Percentiles rank a stretch among this genome's conserved stretches.
Conservation (phyloP, 768 basidiomycete species). For the Mycena galopus region DNA sequence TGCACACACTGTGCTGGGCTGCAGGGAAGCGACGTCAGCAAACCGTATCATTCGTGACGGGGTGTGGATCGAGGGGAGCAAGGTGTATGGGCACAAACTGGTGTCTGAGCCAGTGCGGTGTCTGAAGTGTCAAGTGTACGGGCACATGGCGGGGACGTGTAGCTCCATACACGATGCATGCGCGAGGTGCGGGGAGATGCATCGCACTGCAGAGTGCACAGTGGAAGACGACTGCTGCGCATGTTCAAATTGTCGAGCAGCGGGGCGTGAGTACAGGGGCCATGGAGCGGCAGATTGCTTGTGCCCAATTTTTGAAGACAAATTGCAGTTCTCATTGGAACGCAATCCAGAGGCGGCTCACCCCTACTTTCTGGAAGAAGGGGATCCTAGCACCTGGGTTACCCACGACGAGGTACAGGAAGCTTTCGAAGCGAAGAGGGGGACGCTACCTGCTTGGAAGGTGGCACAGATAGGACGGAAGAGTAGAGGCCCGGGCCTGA, state of each 20-base stretch:
- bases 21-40: slow-evolving; percentile 26
- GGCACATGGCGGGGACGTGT: slow-evolving; percentile 38
- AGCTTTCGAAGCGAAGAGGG: background rate
- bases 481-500: background rate
- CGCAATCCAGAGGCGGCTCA: background rate
- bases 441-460: too few relatives aligned
- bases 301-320: slow-evolving; percentile 37
- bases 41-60: slow-evolving; percentile 31
- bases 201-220: slow-evolving; percentile 38
- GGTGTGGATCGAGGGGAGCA: slow-evolving; percentile 31
- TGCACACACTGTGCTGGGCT: slow-evolving; percentile 40
- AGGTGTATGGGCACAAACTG: slow-evolving; percentile 23
- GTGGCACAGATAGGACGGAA: background rate
- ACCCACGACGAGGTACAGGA: background rate
- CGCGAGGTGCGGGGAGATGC: slow-evolving; percentile 33
- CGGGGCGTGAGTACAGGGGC: slow-evolving; percentile 10
- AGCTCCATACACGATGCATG: slow-evolving; percentile 2
- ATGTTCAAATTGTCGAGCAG: slow-evolving; percentile 43
- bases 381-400: background rate
- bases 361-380: background rate
- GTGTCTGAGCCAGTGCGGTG: slow-evolving; percentile 30
- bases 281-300: slow-evolving; percentile 44
- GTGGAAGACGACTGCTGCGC: background rate
- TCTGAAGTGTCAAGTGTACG: slow-evolving; percentile 31
- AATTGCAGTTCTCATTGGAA: background rate